phyloP scores from a whole-genome alignment of 2,329 filamentous ascomycete species.

The Knufia fluminis region DNA sequence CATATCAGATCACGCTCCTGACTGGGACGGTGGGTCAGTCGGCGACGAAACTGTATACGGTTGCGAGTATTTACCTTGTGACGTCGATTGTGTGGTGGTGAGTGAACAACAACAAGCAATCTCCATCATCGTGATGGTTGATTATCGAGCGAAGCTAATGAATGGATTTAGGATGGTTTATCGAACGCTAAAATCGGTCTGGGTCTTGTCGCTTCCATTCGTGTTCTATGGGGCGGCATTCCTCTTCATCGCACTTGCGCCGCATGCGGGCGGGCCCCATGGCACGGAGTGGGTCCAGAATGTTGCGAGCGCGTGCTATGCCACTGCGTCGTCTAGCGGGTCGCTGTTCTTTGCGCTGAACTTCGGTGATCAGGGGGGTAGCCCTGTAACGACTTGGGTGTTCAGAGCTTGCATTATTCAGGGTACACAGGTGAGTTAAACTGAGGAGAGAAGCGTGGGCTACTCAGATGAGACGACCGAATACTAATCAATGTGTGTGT shows the following conservation, averaged over 20 bases:
- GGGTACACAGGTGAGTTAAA: constrained; percentile 31
- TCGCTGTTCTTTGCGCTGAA: constrained; percentile 50
- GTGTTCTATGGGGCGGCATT: constrained; percentile 48
- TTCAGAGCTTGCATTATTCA: constrained; percentile 49
- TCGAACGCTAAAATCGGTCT: background rate
- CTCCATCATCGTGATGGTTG: constrained; percentile 38
- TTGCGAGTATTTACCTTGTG: constrained; percentile 43
- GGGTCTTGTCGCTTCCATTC: constrained; percentile 42
- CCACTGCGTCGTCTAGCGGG: constrained; percentile 44
- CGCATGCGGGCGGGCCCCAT: constrained; percentile 30
- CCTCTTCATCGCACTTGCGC: constrained; percentile 45
- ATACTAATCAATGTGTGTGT: too few species aligned
- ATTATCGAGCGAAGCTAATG: constrained; percentile 17
- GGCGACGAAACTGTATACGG: constrained; percentile 43
- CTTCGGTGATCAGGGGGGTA: constrained; percentile 43
- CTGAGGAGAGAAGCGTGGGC: too few species aligned
- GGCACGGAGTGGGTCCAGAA: constrained; percentile 40
- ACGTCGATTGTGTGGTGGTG: constrained; percentile 46
- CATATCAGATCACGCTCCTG: constrained; percentile 50
- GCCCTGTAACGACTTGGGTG: constrained; percentile 39
- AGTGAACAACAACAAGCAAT: background rate
- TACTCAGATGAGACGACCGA: too few species aligned
- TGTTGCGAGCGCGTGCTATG: constrained; percentile 45
- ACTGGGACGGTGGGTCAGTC: constrained; percentile 46
- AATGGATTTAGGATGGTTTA: constrained; percentile 20